phyloP scores from a whole-genome alignment of 352 stramenopile species.

The Phytophthora constricta region DNA sequence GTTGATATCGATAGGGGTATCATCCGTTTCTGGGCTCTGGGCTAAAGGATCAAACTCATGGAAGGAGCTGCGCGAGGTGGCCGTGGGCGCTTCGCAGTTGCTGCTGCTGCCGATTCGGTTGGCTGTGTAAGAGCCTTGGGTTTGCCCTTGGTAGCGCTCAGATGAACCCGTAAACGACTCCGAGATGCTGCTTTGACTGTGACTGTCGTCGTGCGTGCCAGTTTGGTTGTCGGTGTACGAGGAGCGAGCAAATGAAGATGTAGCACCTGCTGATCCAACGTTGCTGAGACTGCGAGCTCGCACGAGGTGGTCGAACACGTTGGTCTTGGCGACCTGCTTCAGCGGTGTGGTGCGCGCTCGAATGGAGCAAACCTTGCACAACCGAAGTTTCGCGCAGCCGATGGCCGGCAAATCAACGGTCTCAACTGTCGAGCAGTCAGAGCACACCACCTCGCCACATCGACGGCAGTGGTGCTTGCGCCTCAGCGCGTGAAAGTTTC shows the following conservation, averaged over 20 bases:
- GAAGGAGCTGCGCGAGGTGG: conserved; percentile 21
- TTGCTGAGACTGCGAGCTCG: conserved; percentile 65
- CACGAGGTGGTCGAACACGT: conserved; percentile 73
- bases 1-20: conserved; percentile 25
- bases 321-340: conserved; percentile 56
- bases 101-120: conserved; percentile 18
- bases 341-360: conserved; percentile 77
- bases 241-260: conserved; percentile 49
- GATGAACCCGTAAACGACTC: conserved; percentile 15
- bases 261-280: conserved; percentile 32
- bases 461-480: conserved; percentile 86
- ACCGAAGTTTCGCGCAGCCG: conserved; percentile 76
- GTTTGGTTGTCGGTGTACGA: conserved; percentile 55
- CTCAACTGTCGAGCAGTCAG: conserved; percentile 78
- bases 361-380: conserved; percentile 85
- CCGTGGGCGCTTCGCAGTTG: conserved; percentile 23
- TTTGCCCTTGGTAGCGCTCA: conserved; percentile 17
- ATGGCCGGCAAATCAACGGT: conserved; percentile 76
- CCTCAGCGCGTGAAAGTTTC: conserved; percentile 77
- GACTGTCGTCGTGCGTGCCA: conserved; percentile 31
- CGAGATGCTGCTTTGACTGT: conserved; percentile 33
- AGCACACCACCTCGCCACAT: conserved; percentile 84
- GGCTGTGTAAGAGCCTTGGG: conserved; percentile 31
- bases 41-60: conserved; percentile 33
- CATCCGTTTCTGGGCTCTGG: conserved; percentile 8